A percentile compares a stretch with the other conserved stretches of the same genome.
These are phyloP conservation scores for Alternaria sp. DNA, from an alignment of 2,329 filamentous ascomycete species.

Conservation along the genomic window DNA sequence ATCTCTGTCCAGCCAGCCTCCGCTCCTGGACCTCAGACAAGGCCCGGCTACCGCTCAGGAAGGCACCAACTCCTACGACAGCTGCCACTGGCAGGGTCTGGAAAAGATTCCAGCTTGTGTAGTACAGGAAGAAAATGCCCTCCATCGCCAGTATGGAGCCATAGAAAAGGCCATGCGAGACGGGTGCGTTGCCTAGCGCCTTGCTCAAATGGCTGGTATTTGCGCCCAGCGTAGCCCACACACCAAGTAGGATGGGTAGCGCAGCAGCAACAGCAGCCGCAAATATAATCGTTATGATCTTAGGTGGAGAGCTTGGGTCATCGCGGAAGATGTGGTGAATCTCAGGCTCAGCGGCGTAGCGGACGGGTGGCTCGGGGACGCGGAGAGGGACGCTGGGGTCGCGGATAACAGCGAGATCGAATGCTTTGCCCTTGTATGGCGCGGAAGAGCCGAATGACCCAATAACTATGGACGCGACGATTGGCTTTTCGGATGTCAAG, in stretches of 20 bases:
- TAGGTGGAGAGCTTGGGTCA: constrained; percentile 81
- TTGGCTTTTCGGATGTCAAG: constrained; percentile 69
- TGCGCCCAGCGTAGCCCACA: constrained; percentile 81
- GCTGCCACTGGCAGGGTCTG: constrained; percentile 79
- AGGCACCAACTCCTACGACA: constrained; percentile 73
- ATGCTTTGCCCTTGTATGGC: constrained; percentile 73
- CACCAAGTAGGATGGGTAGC: constrained; percentile 74
- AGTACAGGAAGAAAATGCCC: constrained; percentile 93
- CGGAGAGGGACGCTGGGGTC: constrained; percentile 69
- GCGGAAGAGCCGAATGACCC: constrained; percentile 82
- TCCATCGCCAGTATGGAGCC: constrained; percentile 89
- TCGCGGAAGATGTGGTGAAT: constrained; percentile 90
- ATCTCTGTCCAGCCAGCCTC: constrained; percentile 75
- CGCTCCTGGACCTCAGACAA: constrained; percentile 91
- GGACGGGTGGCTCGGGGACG: constrained; percentile 71
- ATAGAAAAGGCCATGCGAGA: constrained; percentile 85
- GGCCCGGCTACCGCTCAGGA: constrained; percentile 88
- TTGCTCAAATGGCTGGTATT: constrained; percentile 81
- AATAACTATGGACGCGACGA: constrained; percentile 83
- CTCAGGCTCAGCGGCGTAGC: constrained; percentile 83
- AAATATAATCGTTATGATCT: constrained; percentile 81
- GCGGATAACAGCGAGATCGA: constrained; percentile 73
- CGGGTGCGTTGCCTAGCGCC: constrained; percentile 76
- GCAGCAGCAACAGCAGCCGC: constrained; percentile 74
- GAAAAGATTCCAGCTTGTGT: constrained; percentile 90